Percentiles rank a stretch among this genome's conserved stretches.
Evolutionary conservation across 352 stramenopile genomes (phyloP).

Genomic region (Pythium brassicae): DNA sequence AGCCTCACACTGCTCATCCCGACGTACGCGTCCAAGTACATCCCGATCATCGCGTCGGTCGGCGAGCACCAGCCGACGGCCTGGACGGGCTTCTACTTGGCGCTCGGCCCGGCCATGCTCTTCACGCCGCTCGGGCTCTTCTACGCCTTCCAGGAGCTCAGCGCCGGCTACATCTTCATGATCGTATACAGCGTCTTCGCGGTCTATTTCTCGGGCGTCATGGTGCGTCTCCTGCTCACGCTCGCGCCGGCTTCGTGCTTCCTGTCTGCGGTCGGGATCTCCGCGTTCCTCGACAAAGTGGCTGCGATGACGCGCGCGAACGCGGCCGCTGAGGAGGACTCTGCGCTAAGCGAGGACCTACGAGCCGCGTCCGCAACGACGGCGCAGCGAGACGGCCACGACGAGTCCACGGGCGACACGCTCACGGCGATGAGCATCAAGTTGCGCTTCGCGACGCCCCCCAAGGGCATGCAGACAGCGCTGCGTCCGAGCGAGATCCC

Average conservation of each 20-base stretch:
- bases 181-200: slow-evolving; percentile 90
- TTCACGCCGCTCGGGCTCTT: slow-evolving; percentile 88
- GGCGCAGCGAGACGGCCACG: neutral
- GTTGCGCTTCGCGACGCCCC: slow-evolving; percentile 22
- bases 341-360: neutral
- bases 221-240: slow-evolving; percentile 91
- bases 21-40: slow-evolving; percentile 93
- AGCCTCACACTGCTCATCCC: slow-evolving; percentile 91
- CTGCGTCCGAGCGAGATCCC: slow-evolving; percentile 16
- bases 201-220: slow-evolving; percentile 92
- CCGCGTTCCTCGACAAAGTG: slow-evolving; percentile 49
- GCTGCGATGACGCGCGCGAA: slow-evolving; percentile 15
- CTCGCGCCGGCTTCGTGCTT: slow-evolving; percentile 89
- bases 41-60: slow-evolving; percentile 94
- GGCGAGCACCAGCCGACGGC: slow-evolving; percentile 92
- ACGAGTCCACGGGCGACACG: slow-evolving; percentile 20
- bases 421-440: slow-evolving; percentile 23
- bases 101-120: slow-evolving; percentile 86
- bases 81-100: slow-evolving; percentile 90
- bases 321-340: slow-evolving; percentile 1
- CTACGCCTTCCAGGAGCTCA: slow-evolving; percentile 76
- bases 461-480: slow-evolving; percentile 7
- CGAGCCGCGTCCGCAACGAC: neutral
- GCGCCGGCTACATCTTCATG: slow-evolving; percentile 83
- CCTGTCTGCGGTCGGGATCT: slow-evolving; percentile 82